Percentiles rank a stretch among this genome's conserved stretches.
Conservation (phyloP, 164 flowering plant genomes). For the Vitis labrusca region DNA sequence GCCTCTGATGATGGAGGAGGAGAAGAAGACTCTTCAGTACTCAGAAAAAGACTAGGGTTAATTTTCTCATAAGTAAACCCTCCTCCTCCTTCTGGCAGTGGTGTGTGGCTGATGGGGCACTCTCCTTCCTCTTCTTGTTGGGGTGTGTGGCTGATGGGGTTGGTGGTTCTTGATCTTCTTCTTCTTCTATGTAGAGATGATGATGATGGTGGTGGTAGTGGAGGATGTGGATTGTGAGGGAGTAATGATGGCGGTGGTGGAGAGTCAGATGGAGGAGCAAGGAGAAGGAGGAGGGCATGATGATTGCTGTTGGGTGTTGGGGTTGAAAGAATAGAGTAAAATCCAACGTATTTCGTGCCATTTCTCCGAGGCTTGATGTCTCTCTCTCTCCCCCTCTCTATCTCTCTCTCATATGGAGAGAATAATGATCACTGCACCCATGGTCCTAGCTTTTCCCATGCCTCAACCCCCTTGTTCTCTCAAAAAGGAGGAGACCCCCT, state of each 20-base stretch:
- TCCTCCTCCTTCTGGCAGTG: slow-evolving; percentile 9
- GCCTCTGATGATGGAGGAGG: not conserved
- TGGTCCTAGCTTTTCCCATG: slow-evolving; percentile 18
- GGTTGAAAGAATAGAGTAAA: slow-evolving; percentile 27
- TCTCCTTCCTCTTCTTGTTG: slow-evolving; percentile 10
- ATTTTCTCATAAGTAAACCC: slow-evolving; percentile 1
- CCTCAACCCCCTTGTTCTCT: slow-evolving; percentile 12
- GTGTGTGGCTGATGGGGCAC: not conserved
- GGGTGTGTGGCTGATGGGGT: too few relatives aligned
- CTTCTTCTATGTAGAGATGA: not conserved
- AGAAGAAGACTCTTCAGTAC: slow-evolving; percentile 8
- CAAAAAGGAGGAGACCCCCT: slow-evolving; percentile 7
- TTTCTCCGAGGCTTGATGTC: not conserved
- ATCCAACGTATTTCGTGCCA: slow-evolving; percentile 32
- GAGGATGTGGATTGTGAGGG: slow-evolving; percentile 20
- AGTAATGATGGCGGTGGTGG: slow-evolving; percentile 36
- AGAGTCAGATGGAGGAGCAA: slow-evolving; percentile 19
- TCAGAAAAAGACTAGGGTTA: slow-evolving; percentile 2
- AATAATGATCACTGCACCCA: slow-evolving; percentile 22
- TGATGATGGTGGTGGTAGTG: slow-evolving; percentile 10
- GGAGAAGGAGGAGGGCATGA: slow-evolving; percentile 39
- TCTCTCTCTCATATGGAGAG: slow-evolving; percentile 7
- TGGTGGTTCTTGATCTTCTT: slow-evolving; percentile 3
- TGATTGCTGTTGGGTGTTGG: slow-evolving; percentile 39
- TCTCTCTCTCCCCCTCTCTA: slow-evolving; percentile 21